A percentile compares a stretch with the other conserved stretches of the same genome.
phyloP scores from a whole-genome alignment of 1,284 basidiomycete species.

The Neonothopanus nambi region DNA sequence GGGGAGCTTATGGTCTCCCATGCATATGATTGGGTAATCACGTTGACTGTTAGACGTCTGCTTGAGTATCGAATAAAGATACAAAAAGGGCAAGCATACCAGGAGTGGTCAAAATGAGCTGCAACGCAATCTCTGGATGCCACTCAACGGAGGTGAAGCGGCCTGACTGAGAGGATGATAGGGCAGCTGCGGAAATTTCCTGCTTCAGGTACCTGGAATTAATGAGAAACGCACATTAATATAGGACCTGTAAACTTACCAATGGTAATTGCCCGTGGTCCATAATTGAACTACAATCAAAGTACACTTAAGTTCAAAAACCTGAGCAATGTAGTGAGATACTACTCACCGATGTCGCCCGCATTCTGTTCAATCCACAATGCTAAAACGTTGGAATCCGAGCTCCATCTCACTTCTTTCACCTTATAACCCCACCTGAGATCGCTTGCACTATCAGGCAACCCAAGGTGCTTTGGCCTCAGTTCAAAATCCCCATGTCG shows the following conservation, averaged over 20 bases:
- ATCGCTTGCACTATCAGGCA: slow-evolving; percentile 23
- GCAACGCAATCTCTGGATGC: slow-evolving; percentile 84
- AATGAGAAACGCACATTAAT: slow-evolving; percentile 12
- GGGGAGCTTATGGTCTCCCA: slow-evolving; percentile 79
- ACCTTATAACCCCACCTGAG: slow-evolving; percentile 67
- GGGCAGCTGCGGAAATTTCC: slow-evolving; percentile 60
- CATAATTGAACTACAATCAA: slow-evolving; percentile 82
- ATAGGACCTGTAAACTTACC: slow-evolving; percentile 46
- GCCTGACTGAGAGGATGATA: slow-evolving; percentile 26
- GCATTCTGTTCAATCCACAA: slow-evolving; percentile 79
- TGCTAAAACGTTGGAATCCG: slow-evolving; percentile 84
- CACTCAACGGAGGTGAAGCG: slow-evolving; percentile 75
- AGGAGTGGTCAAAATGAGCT: slow-evolving; percentile 67
- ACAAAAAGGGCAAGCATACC: slow-evolving; percentile 42
- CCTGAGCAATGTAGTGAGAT: slow-evolving; percentile 1
- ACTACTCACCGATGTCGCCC: slow-evolving; percentile 62
- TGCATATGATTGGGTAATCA: slow-evolving; percentile 66
- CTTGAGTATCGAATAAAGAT: background rate
- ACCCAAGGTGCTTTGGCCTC: slow-evolving; percentile 34
- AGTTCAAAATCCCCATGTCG: slow-evolving; percentile 89
- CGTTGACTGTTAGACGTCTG: slow-evolving; percentile 38
- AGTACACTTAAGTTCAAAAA: background rate
- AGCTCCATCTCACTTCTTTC: slow-evolving; percentile 83
- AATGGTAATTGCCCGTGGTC: slow-evolving; percentile 95
- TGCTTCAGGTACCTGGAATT: slow-evolving; percentile 84